These are phyloP conservation scores for Dicorynia guianensis DNA, from an alignment of 306 rosid species.

Conservation along the genomic window DNA sequence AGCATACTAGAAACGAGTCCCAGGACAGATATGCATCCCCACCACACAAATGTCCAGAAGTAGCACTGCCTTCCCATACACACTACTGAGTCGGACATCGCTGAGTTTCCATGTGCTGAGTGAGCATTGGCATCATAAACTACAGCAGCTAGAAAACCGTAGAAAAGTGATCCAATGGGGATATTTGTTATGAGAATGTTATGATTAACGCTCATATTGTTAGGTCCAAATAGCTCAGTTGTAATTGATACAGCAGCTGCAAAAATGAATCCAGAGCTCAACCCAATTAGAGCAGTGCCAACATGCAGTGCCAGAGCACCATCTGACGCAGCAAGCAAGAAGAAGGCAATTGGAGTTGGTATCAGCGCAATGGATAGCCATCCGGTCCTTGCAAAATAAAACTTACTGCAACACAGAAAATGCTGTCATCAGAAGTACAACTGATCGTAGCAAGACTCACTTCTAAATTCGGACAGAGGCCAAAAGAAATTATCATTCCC, in stretches of 20 bases:
- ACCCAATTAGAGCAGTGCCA: conserved; percentile 84
- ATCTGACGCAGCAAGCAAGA: conserved; percentile 71
- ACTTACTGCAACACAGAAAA: conserved; percentile 62
- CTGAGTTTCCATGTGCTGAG: conserved; percentile 16
- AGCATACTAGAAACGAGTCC: conserved; percentile 74
- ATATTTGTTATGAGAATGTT: conserved; percentile 90
- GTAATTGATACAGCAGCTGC: conserved; percentile 96
- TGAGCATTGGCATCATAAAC: conserved; percentile 74
- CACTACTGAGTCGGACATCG: conserved; percentile 53
- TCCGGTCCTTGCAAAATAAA: conserved; percentile 95
- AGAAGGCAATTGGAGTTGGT: conserved; percentile 90
- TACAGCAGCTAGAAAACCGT: conserved; percentile 79
- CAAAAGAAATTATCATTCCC: background rate
- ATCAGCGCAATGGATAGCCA: conserved; percentile 83
- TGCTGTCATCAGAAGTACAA: conserved; percentile 18
- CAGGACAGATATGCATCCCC: conserved; percentile 80
- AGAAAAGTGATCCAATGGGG: conserved; percentile 87
- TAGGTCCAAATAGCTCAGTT: conserved; percentile 90
- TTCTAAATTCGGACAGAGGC: background rate
- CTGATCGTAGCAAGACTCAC: conserved; percentile 19
- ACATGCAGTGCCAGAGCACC: conserved; percentile 48
- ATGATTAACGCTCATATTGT: conserved; percentile 84
- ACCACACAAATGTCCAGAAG: conserved; percentile 75
- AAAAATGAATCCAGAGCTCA: conserved; percentile 94
- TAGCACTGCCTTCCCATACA: conserved; percentile 93